Base-by-base conservation (phyloP, 305 asterid genomes). In the Fraxinus velutina region DNA sequence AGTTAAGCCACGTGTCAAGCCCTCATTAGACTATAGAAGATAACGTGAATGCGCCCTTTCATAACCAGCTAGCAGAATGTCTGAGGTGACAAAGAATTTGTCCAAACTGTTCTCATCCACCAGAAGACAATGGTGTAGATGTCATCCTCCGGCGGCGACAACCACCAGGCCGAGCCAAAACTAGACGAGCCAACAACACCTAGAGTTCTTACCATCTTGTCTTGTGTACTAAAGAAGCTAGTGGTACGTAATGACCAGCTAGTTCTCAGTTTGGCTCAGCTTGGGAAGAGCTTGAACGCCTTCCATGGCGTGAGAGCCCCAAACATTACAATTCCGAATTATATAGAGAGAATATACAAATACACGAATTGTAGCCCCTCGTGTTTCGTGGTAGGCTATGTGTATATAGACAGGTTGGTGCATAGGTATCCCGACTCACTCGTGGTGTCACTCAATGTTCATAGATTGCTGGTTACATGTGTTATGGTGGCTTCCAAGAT, bases 401-500 rank as follows among this genome's bases (percentile, higher is more conserved):
- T 94, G 33, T 94, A 95, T n/a, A 92, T 94, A 6, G 99, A 95
- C 66, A 81, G 98, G 82, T 78, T 95, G 84, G 88, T 90, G 30
- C 98, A 94, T 77, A 92, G 83, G 76, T 87, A 85, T 74, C 99
- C 99, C 1, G 93, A 90, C 76, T 92, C 97, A 1, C 92, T 93
- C 33, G 89, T 95, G 47, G 91, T 90, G 64, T 90, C 99, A 22
- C 89, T 92, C 89, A 95, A 95, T 80, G 93, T 93, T 78, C 98
- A 95, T 81, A 83, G 99, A 24, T 77, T 95, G 85, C 85, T 93
- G 2, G 90, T 95, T 33, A 92, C 97, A 0, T 84, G 93, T 79
- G 92, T 95, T 10, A 89, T 93, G 98, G 92, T 95, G 62, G 99
- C 98, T 83, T 92, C 98, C 85, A 95, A 95, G 87, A 88, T 90